phyloP scores from a whole-genome alignment of 73 alveolate genomes.

The Tetrahymena borealis region DNA sequence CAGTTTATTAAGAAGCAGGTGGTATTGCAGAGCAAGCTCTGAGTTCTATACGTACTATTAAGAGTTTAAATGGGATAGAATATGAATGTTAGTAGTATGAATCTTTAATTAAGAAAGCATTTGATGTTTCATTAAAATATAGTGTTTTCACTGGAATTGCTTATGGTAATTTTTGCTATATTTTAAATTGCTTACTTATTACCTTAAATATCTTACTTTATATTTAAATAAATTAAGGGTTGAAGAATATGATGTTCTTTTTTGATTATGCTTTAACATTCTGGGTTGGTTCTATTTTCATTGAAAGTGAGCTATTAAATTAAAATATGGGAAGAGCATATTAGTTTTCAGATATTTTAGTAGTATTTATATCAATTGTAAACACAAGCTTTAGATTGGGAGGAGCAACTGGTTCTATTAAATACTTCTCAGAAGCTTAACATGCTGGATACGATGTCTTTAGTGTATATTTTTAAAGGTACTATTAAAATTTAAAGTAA shows the following conservation, averaged over 20 bases:
- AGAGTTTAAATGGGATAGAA: conserved; percentile 51
- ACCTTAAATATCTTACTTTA: neutral
- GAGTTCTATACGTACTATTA: conserved; percentile 68
- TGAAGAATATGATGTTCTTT: neutral
- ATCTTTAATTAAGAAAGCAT: neutral
- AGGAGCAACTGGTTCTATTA: neutral
- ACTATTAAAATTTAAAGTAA: neutral
- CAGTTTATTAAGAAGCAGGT: conserved; percentile 53
- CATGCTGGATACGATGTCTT: neutral
- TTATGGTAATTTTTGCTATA: neutral
- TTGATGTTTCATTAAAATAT: conserved; percentile 7
- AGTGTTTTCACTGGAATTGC: conserved; percentile 16
- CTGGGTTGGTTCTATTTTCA: neutral
- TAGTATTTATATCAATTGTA: neutral
- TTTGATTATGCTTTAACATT: neutral
- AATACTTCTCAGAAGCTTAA: neutral
- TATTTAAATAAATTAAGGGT: neutral
- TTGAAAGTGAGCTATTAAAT: neutral
- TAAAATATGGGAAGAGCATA: neutral
- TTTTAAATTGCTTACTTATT: no score
- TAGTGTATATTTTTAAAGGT: neutral
- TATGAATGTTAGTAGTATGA: conserved; percentile 5
- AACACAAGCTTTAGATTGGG: neutral
- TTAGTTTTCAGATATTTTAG: neutral
- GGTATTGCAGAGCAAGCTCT: conserved; percentile 76